These are phyloP conservation scores for Tylopilus orsonianus DNA, from an alignment of 1,284 basidiomycete genomes.

Conservation along the genomic window DNA sequence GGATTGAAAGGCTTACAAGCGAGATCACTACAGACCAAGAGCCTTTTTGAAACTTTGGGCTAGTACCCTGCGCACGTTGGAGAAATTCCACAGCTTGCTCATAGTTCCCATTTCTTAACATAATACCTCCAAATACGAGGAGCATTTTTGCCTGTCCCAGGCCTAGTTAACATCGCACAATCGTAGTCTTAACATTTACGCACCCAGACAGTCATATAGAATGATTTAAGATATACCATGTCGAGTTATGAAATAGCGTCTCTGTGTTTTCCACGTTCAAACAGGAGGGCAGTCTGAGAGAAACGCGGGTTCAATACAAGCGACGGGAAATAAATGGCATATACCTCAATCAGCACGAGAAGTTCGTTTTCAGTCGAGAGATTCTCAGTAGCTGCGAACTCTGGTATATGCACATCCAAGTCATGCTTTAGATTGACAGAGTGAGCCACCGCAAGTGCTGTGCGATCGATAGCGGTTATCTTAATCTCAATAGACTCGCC, in stretches of 20 bases:
- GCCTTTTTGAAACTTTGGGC: not conserved
- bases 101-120: not conserved
- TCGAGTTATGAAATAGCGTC: not conserved
- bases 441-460: not conserved
- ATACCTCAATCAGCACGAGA: slow-evolving; percentile 1
- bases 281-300: not conserved
- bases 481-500: slow-evolving; percentile 2
- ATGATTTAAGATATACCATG: not conserved
- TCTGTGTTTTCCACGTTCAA: slow-evolving; percentile 1
- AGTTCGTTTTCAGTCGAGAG: not conserved
- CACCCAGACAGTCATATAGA: not conserved
- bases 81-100: not conserved
- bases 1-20: not conserved
- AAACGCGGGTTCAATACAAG: not conserved
- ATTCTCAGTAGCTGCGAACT: slow-evolving; percentile 2
- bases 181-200: not conserved
- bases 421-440: not conserved
- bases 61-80: not conserved
- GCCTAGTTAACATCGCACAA: not conserved
- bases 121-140: not conserved
- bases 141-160: slow-evolving; percentile 3
- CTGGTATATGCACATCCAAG: not conserved
- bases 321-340: not conserved
- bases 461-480: slow-evolving; percentile 1
- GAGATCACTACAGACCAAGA: not conserved